phyloP scores from a whole-genome alignment of 169 alveolate genomes.

The Plasmodium knowlesi region DNA sequence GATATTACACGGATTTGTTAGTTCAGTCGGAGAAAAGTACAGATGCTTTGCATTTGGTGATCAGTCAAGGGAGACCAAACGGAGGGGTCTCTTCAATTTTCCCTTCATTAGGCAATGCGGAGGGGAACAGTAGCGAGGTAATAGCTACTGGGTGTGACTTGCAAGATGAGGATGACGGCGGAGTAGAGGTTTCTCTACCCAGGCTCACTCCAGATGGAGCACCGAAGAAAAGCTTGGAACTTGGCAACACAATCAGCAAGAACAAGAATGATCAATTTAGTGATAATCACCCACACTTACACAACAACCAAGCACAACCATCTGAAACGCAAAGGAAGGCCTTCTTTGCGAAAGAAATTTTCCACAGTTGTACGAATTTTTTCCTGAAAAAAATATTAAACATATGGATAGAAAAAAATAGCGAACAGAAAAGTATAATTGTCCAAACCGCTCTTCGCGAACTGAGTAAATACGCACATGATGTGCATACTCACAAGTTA shows the following conservation, averaged over 20 bases:
- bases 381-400: constrained; percentile 63
- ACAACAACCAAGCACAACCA: neutral
- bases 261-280: neutral
- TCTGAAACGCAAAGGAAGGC: neutral
- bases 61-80: neutral
- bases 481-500: neutral
- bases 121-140: neutral
- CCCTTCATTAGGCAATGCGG: neutral
- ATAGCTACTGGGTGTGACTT: neutral
- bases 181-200: neutral
- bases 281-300: neutral
- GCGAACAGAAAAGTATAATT: constrained; percentile 36
- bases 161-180: neutral
- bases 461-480: constrained; percentile 41
- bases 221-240: neutral
- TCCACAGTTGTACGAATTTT: constrained; percentile 29
- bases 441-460: constrained; percentile 36
- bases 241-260: neutral
- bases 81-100: neutral
- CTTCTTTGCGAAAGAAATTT: constrained; percentile 25
- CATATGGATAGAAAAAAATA: constrained; percentile 60
- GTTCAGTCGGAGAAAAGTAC: neutral
- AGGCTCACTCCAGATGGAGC: neutral
- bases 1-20: constrained; percentile 22
- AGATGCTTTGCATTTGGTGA: neutral